Percentiles rank a stretch among this genome's conserved stretches.
phyloP scores from a whole-genome alignment of 2,329 filamentous ascomycete genomes.

The Setomelanomma holmii region DNA sequence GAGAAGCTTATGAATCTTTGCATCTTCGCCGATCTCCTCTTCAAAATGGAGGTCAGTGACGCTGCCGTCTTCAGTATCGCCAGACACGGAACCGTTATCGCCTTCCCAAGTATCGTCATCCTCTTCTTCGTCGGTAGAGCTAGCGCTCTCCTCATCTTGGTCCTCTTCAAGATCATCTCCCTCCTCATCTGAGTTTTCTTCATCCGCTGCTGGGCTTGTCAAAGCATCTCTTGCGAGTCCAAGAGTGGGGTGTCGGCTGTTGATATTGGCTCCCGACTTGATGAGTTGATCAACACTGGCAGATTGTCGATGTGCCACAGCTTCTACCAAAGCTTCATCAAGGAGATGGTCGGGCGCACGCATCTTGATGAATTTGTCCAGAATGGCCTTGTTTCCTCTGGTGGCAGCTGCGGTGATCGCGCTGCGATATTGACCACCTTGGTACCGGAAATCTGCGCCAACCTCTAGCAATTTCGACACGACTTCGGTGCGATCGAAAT shows the following conservation, averaged over 20 bases:
- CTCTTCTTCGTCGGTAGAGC: slow-evolving; percentile 17
- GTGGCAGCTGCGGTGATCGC: slow-evolving; percentile 27
- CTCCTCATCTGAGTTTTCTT: slow-evolving; percentile 27
- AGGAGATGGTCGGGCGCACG: slow-evolving; percentile 25
- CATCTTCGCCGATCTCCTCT: slow-evolving; percentile 19
- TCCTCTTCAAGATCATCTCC: slow-evolving; percentile 10
- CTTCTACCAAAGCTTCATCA: slow-evolving; percentile 30
- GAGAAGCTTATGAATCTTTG: slow-evolving; percentile 30
- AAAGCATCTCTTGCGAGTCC: slow-evolving; percentile 22
- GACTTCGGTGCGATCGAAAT: slow-evolving; percentile 23
- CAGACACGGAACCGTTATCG: slow-evolving; percentile 15
- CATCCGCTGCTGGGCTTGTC: slow-evolving; percentile 13
- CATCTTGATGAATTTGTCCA: slow-evolving; percentile 22
- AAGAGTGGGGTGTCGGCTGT: slow-evolving; percentile 18
- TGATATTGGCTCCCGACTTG: slow-evolving; percentile 26
- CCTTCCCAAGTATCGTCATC: slow-evolving; percentile 19
- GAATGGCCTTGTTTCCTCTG: slow-evolving; percentile 21
- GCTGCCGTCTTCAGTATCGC: slow-evolving; percentile 21
- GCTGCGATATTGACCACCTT: slow-evolving; percentile 24
- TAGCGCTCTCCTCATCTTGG: slow-evolving; percentile 16
- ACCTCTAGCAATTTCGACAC: slow-evolving; percentile 24
- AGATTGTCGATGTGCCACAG: slow-evolving; percentile 27
- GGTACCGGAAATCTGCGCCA: slow-evolving; percentile 25
- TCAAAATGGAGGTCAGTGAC: slow-evolving; percentile 25
- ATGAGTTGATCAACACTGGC: slow-evolving; percentile 25